phyloP scores from a whole-genome alignment of 352 stramenopile species.

The Phytophthora niederhauseri region DNA sequence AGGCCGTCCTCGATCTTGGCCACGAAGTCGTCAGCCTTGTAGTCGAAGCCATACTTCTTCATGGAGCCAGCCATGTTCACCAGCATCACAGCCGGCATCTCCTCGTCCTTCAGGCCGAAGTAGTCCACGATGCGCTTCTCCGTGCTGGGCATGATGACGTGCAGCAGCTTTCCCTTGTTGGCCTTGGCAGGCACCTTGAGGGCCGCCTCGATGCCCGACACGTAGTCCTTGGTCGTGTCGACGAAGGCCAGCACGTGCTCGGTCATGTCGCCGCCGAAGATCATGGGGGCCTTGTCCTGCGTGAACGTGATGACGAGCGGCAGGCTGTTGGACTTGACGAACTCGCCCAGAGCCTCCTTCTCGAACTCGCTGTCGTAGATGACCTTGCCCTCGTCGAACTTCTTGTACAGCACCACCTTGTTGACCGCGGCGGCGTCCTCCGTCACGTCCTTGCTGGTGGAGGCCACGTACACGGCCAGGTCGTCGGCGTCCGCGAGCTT shows the following conservation, averaged over 20 bases:
- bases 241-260: constrained; percentile 91
- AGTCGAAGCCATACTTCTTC: constrained; percentile 93
- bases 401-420: constrained; percentile 85
- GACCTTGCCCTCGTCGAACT: constrained; percentile 88
- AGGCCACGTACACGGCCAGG: constrained; percentile 79
- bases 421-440: constrained; percentile 62
- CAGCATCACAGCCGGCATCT: constrained; percentile 88
- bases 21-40: constrained; percentile 77
- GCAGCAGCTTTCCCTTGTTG: constrained; percentile 91
- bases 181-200: constrained; percentile 68
- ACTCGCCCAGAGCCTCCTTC: constrained; percentile 60
- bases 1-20: constrained; percentile 65
- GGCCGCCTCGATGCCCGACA: constrained; percentile 55
- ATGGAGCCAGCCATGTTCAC: constrained; percentile 93
- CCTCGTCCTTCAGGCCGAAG: constrained; percentile 90
- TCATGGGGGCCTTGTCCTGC: constrained; percentile 90
- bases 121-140: constrained; percentile 94
- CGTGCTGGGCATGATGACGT: constrained; percentile 87
- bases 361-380: constrained; percentile 80
- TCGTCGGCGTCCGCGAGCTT: constrained; percentile 80
- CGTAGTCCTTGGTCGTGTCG: constrained; percentile 73
- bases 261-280: constrained; percentile 90
- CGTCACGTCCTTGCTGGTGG: constrained; percentile 67
- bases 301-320: constrained; percentile 92
- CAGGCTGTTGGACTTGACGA: constrained; percentile 84